Evolutionary conservation across 2,329 filamentous ascomycete genomes (phyloP).

Genomic region (Fusarium nygamai): DNA sequence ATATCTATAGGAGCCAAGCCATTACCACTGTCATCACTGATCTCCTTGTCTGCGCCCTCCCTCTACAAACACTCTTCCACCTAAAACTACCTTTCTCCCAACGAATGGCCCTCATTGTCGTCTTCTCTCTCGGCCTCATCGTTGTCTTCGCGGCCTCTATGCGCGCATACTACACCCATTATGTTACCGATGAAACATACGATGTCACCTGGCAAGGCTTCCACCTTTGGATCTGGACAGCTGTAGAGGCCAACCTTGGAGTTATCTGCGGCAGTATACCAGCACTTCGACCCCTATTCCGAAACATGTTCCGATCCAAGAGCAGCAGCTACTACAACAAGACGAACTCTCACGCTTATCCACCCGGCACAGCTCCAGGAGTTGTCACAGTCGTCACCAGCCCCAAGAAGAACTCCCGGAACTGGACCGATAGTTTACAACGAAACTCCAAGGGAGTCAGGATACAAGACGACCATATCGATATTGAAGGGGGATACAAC

Average conservation of each 20-base stretch:
- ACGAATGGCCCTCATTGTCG: conserved; percentile 48
- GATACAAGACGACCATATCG: conserved; percentile 39
- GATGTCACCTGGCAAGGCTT: conserved; percentile 55
- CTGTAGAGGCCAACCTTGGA: conserved; percentile 54
- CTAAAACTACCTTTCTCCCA: conserved; percentile 48
- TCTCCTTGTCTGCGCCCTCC: conserved; percentile 50
- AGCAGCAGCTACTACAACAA: conserved; percentile 39
- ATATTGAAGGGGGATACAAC: conserved; percentile 30
- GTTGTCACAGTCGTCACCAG: conserved; percentile 27
- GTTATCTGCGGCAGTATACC: conserved; percentile 54
- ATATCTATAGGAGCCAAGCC: conserved; percentile 43
- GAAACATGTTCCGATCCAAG: conserved; percentile 39
- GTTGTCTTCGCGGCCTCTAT: conserved; percentile 51
- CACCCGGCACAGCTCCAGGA: conserved; percentile 27
- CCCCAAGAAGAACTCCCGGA: conserved; percentile 19
- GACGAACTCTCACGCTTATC: conserved; percentile 30
- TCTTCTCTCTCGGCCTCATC: conserved; percentile 51
- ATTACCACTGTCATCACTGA: conserved; percentile 48
- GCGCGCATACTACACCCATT: conserved; percentile 51
- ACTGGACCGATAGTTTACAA: conserved; percentile 36
- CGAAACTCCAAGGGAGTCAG: conserved; percentile 36
- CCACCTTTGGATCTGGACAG: conserved; percentile 55
- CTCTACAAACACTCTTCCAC: conserved; percentile 48
- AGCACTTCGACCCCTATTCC: conserved; percentile 45
- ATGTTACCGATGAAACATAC: conserved; percentile 49